Evolutionary conservation across 2,329 filamentous ascomycete species (phyloP).

Genomic region (Scolecobasidium constrictum): DNA sequence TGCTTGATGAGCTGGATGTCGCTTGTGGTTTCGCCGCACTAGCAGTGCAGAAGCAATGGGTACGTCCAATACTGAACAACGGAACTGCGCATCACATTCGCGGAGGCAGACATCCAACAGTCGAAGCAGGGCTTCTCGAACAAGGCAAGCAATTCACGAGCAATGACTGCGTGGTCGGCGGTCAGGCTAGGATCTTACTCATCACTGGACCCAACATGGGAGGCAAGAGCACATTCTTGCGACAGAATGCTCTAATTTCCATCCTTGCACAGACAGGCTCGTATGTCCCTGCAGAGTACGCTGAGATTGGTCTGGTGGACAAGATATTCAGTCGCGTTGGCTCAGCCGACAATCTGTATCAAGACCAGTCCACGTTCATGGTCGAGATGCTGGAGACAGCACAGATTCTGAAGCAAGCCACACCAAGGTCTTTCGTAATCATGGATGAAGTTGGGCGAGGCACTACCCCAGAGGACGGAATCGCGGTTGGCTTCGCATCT

Average conservation of each 20-base stretch:
- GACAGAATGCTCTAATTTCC: slow-evolving; percentile 89
- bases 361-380: slow-evolving; percentile 97
- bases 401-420: slow-evolving; percentile 76
- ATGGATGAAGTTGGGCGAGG: slow-evolving; percentile 98
- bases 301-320: slow-evolving; percentile 84
- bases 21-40: slow-evolving; percentile 74
- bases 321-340: slow-evolving; percentile 90
- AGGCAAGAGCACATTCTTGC: slow-evolving; percentile 89
- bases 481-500: slow-evolving; percentile 81
- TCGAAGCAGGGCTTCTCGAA: slow-evolving; percentile 69
- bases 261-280: slow-evolving; percentile 88
- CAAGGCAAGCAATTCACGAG: slow-evolving; percentile 72
- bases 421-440: slow-evolving; percentile 73
- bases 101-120: slow-evolving; percentile 83
- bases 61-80: slow-evolving; percentile 61
- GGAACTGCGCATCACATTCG: slow-evolving; percentile 60
- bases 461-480: slow-evolving; percentile 85
- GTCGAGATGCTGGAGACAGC: slow-evolving; percentile 98
- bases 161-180: slow-evolving; percentile 80
- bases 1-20: slow-evolving; percentile 89
- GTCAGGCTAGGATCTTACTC: slow-evolving; percentile 49
- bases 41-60: slow-evolving; percentile 61
- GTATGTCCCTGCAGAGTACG: slow-evolving; percentile 82
- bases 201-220: slow-evolving; percentile 93
- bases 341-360: slow-evolving; percentile 88